Base-by-base conservation (phyloP, 345 rosid genomes). In the Lumnitzera racemosa region DNA sequence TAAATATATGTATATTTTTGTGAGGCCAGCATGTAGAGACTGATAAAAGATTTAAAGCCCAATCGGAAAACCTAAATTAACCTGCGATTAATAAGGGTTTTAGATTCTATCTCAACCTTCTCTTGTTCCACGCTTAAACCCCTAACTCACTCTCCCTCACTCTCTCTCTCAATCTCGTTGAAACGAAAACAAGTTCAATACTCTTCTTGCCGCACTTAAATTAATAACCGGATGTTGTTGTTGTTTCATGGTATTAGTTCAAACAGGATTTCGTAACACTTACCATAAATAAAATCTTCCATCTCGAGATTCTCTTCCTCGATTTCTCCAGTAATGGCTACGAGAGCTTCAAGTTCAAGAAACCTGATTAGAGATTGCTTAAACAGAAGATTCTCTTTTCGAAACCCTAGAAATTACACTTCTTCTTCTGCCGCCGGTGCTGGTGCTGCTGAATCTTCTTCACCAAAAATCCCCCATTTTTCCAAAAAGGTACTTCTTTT, bases 401-500 rank as follows among this genome's bases (percentile, higher is more conserved):
- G 76, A 52, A 56, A 83, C 56, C 49, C 66, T 48, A 66, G 92
- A 17, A 70, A 79, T 71, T 77, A 58, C 61, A 75, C 83, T 64
- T 81, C 91, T 4, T 36, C 61, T 49, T 56, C 78, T 6, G 27
- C 57, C 15, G 12, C 43, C 43, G 43, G 43, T 36, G 43, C 10
- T 36, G 43, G 9, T 36, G 15, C 53, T 10, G 70, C 67, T 58
- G 56, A 75, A 23, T 24, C 67, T 52, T 3, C 71, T 47, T 57
- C 72, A 49, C 82, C 82, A 60, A 82, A 84, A 76, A 85, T 90
- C 49, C 95, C 95, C 59, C 97, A 87, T 66, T 85, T 78, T 67
- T 82, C 92, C 62, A 87, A 80, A 67, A 83, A 80, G 64, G 97
- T 87, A 72, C 6, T 20, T 29, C 17, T 15, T 67, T 24, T 7